Base-by-base conservation (phyloP, 495 filamentous ascomycete genomes). In the Niebla homalea region DNA sequence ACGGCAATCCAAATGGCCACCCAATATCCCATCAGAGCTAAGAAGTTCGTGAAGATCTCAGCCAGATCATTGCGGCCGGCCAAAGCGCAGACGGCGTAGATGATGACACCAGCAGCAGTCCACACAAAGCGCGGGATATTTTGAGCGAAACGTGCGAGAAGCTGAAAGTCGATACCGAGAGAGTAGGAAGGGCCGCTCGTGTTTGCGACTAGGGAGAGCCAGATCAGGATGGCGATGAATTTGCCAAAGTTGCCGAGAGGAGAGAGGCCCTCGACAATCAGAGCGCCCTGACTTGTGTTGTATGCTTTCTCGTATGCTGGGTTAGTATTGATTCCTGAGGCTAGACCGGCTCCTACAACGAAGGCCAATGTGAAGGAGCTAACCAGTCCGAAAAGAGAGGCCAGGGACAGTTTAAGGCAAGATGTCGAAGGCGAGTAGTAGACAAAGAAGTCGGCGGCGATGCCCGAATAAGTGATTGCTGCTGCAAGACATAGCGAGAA, bases 11-110 rank as follows among this genome's bases (percentile, higher is more conserved):
- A 84, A 39, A 82, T 75, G 25, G 72, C 73, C 10, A 81, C 71
- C 81, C 82, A 85, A 60, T 85, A 85, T 21, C 81, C 81, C 78
- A 87, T 85, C 23, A 87, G 62, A 1, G 80, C 75, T 19, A 87
- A 68, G 61, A 85, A 85, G 62, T 86, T 85, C 12, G 73, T 75
- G 54, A 87, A 85, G 52, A 87, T 80, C 16, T 70, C 70, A 5
- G 77, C 73, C 20, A 86, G 67, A 47, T 77, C 51, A 42, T 77
- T 67, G 5, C 80, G 70, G 12, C 83, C 83, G 2, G 71, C 81
- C 15, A 85, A 65, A 0, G 79, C 81, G 55, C 79, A 81, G 36
- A 80, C 75, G 4, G 75, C 71, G 56, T 76, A 78, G 22, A 87
- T 74, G 10, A 84, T 62, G 0, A 77, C 70, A 3, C 73, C 67